A percentile compares a stretch with the other conserved stretches of the same genome.
Evolutionary conservation across 768 basidiomycete species (phyloP).

Genomic region (Leucocoprinus birnbaumii): DNA sequence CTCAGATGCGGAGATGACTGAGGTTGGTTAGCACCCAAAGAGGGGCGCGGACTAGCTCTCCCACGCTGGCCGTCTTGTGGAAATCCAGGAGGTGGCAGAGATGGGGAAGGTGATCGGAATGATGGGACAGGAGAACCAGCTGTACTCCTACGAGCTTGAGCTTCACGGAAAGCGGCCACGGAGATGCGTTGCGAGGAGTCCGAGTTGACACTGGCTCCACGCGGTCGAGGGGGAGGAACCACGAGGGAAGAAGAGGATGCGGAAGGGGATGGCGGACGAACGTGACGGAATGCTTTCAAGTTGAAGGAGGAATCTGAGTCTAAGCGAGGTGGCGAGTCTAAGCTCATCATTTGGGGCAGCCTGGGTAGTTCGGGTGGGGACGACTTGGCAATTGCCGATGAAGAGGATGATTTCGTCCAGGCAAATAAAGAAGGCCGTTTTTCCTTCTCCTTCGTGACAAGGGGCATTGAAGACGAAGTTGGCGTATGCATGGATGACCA

Average conservation of each 20-base stretch:
- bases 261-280: conserved; percentile 43
- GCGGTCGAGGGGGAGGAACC: conserved; percentile 48
- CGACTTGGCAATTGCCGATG: conserved; percentile 26
- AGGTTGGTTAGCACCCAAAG: conserved; percentile 13
- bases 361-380: conserved; percentile 17
- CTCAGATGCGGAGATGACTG: conserved; percentile 10
- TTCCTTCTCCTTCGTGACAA: conserved; percentile 8
- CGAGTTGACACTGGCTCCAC: conserved; percentile 56
- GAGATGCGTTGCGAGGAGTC: conserved; percentile 74
- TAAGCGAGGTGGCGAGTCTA: conserved; percentile 14
- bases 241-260: conserved; percentile 27
- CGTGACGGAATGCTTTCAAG: conserved; percentile 71
- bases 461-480: conserved; percentile 29
- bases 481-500: conserved; percentile 24
- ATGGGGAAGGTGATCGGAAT: conserved; percentile 37
- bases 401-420: conserved; percentile 25
- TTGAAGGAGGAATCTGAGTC: conserved; percentile 53
- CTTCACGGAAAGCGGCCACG: conserved; percentile 80
- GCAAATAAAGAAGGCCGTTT: conserved; percentile 28
- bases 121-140: conserved; percentile 60
- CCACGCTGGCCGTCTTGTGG: conserved; percentile 20
- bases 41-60: conserved; percentile 21
- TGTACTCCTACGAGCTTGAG: conserved; percentile 61
- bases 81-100: conserved; percentile 16
- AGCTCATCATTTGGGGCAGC: conserved; percentile 15